Base-by-base conservation (phyloP, 2,329 filamentous ascomycete genomes). In the Pseudopithomyces maydicus region DNA sequence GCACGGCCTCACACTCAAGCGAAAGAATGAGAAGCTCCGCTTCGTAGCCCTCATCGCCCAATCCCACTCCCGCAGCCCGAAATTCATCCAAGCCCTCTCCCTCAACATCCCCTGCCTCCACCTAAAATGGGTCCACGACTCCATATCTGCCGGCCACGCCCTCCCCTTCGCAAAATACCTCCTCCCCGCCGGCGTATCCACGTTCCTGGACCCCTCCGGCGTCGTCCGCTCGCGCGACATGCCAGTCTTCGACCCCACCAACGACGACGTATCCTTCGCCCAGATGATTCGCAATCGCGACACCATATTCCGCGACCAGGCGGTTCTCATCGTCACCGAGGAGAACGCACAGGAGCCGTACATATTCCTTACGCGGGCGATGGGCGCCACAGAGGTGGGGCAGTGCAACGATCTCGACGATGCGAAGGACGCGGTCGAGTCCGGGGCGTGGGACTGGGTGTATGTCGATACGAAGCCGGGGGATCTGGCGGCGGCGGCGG, bases 11-110 rank as follows among this genome's bases (percentile, higher is more conserved):
- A 79, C 74, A 1, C 80, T 96, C 0, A 85, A 67, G n/a, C 56
- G 79, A 1, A 63, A 79, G 11, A 74, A 79, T 20, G 84, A 84
- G 20, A 77, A 82, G 1, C 79, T 88, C 1, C 89, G 91, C 0
- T 98, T 99, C 70, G 87, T 90, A 0, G 93, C 92, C 3, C 79
- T 98, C 14, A 90, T 99, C 57, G 89, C 93, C 0, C 91, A 98
- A 69, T 85, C 86, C 4, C 90, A 97, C 73, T 95, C 90, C 6
- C 87, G 94, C 45, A 92, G 92, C 61, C 85, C 88, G 48, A 99
- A 98, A 73, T 97, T 95, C 74, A 90, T 98, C 82, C 93, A 98
- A 77, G 95, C 95, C 0, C 84, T 99, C 2, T 93, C 95, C 0
- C 84, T 99, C 0, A 92, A 91, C 0, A 78, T 99, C 0, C 95